Conservation (phyloP, 2,329 filamentous ascomycete species). For the Sporothrix luriei region DNA sequence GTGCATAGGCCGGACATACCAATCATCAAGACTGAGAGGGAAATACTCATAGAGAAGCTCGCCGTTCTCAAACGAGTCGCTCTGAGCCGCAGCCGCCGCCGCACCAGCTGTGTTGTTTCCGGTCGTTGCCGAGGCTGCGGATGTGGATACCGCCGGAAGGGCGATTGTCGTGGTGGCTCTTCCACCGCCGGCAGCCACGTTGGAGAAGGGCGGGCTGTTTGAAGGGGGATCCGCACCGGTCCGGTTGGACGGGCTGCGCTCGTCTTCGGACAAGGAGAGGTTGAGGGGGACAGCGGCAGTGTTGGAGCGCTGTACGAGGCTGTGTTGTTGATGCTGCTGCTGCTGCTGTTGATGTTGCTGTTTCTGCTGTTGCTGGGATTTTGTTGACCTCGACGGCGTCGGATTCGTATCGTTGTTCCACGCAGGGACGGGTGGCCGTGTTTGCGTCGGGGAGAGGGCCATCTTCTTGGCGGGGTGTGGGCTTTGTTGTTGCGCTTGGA, state of each 20-base stretch:
- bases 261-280: constrained; percentile 63
- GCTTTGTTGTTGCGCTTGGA: constrained; percentile 41
- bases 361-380: constrained; percentile 20
- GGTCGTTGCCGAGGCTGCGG: constrained; percentile 38
- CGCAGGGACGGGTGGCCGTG: constrained; percentile 57
- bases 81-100: constrained; percentile 40
- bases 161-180: not conserved
- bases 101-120: constrained; percentile 34
- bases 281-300: constrained; percentile 48
- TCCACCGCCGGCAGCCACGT: constrained; percentile 33
- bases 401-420: constrained; percentile 50
- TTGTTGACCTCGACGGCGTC: constrained; percentile 34
- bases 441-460: constrained; percentile 55
- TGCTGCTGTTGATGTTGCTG: constrained; percentile 33
- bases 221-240: constrained; percentile 49
- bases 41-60: constrained; percentile 95
- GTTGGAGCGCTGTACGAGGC: constrained; percentile 36
- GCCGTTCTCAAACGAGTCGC: constrained; percentile 68
- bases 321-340: constrained; percentile 36
- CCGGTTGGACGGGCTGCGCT: constrained; percentile 56
- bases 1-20: constrained; percentile 48
- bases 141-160: not conserved
- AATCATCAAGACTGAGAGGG: constrained; percentile 85
- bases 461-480: constrained; percentile 57
- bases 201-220: constrained; percentile 53